Percentiles rank a stretch among this genome's conserved stretches.
These are phyloP conservation scores for Phialocephala sp. DNA, from an alignment of 2,329 filamentous ascomycete genomes.

Conservation along the genomic window DNA sequence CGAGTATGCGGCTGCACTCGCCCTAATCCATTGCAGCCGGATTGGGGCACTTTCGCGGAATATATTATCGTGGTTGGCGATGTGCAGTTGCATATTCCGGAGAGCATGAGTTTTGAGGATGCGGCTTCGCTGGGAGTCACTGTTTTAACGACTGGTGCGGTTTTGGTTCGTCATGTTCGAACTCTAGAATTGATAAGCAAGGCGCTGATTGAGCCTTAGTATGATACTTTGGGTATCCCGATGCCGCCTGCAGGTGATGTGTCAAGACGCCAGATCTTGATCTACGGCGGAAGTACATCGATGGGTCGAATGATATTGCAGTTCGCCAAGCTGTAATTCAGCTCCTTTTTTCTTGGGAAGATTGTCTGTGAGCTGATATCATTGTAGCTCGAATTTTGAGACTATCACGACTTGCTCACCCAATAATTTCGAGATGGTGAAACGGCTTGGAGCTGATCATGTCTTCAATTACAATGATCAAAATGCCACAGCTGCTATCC, in stretches of 20 bases:
- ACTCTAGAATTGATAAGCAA: not conserved
- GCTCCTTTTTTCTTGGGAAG: not conserved
- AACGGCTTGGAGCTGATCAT: slow-evolving; percentile 51
- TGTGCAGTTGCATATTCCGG: slow-evolving; percentile 49
- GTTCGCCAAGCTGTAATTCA: slow-evolving; percentile 7
- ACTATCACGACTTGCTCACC: slow-evolving; percentile 51
- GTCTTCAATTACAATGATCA: slow-evolving; percentile 53
- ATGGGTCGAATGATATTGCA: slow-evolving; percentile 11
- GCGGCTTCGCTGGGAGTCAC: slow-evolving; percentile 45
- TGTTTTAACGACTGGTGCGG: slow-evolving; percentile 30
- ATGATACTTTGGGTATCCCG: not conserved
- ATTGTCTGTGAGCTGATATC: not conserved
- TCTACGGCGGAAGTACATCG: slow-evolving; percentile 12
- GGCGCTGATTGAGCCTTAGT: not conserved
- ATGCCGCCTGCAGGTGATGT: not conserved
- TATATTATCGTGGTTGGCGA: slow-evolving; percentile 41
- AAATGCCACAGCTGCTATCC: not conserved
- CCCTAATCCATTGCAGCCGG: slow-evolving; percentile 42
- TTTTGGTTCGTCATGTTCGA: slow-evolving; percentile 3
- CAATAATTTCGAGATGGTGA: slow-evolving; percentile 53
- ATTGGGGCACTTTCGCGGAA: slow-evolving; percentile 44
- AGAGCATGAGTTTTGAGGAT: slow-evolving; percentile 49
- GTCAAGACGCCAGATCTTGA: not conserved
- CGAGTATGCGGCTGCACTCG: slow-evolving; percentile 44
- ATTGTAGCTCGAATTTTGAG: slow-evolving; percentile 27